Conservation (phyloP, 768 basidiomycete genomes). For the Suillus decipiens region DNA sequence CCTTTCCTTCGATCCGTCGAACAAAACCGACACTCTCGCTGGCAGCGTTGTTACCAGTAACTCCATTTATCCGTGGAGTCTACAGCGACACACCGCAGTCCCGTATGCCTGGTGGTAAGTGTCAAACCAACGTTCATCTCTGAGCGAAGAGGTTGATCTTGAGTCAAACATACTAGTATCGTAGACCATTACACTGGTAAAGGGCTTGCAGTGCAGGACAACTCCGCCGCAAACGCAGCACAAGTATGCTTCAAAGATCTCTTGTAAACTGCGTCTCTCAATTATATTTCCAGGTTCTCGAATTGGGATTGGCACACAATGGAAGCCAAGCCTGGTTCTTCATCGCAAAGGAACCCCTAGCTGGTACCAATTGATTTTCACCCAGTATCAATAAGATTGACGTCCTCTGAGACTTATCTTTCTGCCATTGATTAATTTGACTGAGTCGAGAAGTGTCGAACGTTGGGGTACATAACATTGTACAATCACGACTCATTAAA, state of each 20-base stretch:
- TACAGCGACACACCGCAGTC: neutral
- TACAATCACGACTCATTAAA: neutral
- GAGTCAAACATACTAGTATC: slow-evolving; percentile 1
- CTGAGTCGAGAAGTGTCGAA: neutral
- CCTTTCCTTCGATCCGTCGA: neutral
- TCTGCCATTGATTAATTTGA: neutral
- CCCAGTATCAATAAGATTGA: neutral
- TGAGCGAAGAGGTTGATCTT: neutral
- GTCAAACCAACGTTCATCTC: neutral
- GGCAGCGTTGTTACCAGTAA: slow-evolving; percentile 4
- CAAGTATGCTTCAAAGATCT: neutral
- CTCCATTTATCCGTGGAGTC: slow-evolving; percentile 9
- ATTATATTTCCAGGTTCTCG: neutral
- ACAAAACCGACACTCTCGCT: neutral
- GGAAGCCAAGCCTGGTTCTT: slow-evolving; percentile 14
- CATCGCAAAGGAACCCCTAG: slow-evolving; percentile 11
- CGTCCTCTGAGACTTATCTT: neutral
- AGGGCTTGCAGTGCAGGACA: slow-evolving; percentile 3
- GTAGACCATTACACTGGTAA: slow-evolving; percentile 7
- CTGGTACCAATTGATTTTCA: neutral
- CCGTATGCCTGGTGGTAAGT: slow-evolving; percentile 13
- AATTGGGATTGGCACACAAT: neutral
- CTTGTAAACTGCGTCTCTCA: neutral
- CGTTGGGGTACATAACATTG: neutral
- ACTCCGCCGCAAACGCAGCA: slow-evolving; percentile 6